phyloP scores from a whole-genome alignment of 441 rosid genomes.

The Kokia cookei region DNA sequence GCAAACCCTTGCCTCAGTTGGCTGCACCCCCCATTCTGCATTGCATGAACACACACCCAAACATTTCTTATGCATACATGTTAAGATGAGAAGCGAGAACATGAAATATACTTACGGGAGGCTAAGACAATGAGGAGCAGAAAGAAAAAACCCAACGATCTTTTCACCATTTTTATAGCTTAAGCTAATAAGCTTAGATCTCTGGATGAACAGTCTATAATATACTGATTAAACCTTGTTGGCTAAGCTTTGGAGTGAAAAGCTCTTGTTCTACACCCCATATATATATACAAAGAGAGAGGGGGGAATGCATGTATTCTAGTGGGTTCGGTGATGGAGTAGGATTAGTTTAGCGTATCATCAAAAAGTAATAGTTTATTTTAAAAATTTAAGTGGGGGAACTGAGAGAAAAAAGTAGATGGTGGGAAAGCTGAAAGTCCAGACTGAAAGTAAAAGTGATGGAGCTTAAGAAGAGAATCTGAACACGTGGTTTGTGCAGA shows the following conservation, averaged over 20 bases:
- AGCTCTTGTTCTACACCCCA: not conserved
- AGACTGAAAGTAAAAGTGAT: not conserved
- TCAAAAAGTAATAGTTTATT: not conserved
- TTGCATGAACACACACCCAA: not conserved
- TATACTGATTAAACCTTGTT: not conserved
- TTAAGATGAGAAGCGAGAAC: too few species aligned
- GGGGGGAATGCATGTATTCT: not conserved
- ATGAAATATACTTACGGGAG: not conserved
- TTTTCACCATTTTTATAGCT: not conserved
- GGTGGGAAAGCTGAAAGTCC: not conserved
- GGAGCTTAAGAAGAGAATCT: not conserved
- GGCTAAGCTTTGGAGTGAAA: not conserved
- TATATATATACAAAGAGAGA: not conserved
- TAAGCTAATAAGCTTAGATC: not conserved
- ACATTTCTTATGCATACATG: not conserved
- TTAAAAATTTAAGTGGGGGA: not conserved
- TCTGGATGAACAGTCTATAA: not conserved
- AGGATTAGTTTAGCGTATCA: not conserved
- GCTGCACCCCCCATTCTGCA: slow-evolving; percentile 15
- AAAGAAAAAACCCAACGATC: not conserved
- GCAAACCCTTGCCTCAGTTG: slow-evolving; percentile 49
- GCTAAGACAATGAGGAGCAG: slow-evolving; percentile 1
- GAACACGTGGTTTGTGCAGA: not conserved
- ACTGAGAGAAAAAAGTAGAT: not conserved
- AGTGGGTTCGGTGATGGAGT: not conserved